Conservation (phyloP, 208 protist species). For the Phytomonas sp. region DNA sequence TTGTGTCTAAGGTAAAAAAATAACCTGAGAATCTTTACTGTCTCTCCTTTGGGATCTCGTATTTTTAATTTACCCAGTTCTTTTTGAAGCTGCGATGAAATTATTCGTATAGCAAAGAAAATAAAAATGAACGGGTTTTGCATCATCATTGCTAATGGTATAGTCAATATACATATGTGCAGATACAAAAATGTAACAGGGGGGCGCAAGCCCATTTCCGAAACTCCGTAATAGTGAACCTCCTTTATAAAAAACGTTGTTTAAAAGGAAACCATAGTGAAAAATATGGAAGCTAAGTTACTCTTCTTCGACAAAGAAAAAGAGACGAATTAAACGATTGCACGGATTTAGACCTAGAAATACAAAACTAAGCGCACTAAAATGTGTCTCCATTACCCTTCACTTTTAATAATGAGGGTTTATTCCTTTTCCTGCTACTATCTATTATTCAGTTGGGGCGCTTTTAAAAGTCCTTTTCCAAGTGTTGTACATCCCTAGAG, state of each 20-base stretch:
- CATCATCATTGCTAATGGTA: too few relatives aligned
- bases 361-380: not conserved
- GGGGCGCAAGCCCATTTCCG: not conserved
- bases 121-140: too few relatives aligned
- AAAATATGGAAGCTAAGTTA: not conserved
- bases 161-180: too few relatives aligned
- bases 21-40: too few relatives aligned
- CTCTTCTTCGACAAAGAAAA: not conserved
- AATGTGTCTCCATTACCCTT: not conserved
- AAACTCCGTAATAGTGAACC: not conserved
- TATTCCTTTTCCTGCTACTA: not conserved
- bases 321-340: not conserved
- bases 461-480: conserved; percentile 33
- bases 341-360: not conserved
- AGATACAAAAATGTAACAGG: too few relatives aligned
- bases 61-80: too few relatives aligned
- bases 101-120: too few relatives aligned
- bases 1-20: not conserved
- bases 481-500: conserved; percentile 83
- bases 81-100: too few relatives aligned
- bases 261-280: not conserved
- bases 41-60: too few relatives aligned
- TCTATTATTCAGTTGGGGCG: not conserved
- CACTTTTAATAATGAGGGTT: not conserved
- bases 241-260: not conserved